Base-by-base conservation (phyloP, 2,329 filamentous ascomycete genomes). In the Fusarium sp. region DNA sequence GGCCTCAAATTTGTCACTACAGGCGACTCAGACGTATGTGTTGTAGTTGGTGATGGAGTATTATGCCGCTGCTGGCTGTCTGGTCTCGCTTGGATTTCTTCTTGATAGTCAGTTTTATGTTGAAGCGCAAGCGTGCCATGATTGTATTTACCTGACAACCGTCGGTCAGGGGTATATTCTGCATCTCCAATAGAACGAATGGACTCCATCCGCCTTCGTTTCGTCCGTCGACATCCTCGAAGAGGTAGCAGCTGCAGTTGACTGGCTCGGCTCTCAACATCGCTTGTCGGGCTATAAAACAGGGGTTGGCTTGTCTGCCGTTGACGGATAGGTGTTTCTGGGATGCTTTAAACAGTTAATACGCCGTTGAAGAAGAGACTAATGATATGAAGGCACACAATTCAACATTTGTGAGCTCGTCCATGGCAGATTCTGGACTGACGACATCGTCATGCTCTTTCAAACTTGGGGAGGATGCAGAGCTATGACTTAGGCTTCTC, bases 1-100 rank as follows among this genome's bases (percentile, higher is more conserved):
- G 71, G 69, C 35, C 58, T 76, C 10, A 77, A 38, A 35, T 72
- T 78, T n/a, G 67, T 74, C 33, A 26, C n/a, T n/a, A 35, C 11
- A 9, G 18, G 38, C 31, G 36, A 24, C 20, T 20, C 35, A 1
- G 33, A 31, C 7, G 26, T n/a, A 18, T 36, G 28, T 24, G 47
- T 53, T 22, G 41, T 28, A 15, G 41, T 35, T 30, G 20, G 16
- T 12, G 35, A 38, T 22, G 39, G 24, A n/a, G 33, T 20, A 9
- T 44, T 48, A 20, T 47, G 16, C 20, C 15, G 35, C 5, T 24
- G 24, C 16, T 33, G 35, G 18, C 28, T 18, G 7, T 50, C 41
- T 53, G 35, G 45, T 45, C 22, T n/a, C 16, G 6, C 7, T 36
- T 28, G 24, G 24, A 15, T 44, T 11, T 13, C 63, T 71, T 26